Conservation (phyloP, 2,329 filamentous ascomycete species). For the Meredithiella fracta region DNA sequence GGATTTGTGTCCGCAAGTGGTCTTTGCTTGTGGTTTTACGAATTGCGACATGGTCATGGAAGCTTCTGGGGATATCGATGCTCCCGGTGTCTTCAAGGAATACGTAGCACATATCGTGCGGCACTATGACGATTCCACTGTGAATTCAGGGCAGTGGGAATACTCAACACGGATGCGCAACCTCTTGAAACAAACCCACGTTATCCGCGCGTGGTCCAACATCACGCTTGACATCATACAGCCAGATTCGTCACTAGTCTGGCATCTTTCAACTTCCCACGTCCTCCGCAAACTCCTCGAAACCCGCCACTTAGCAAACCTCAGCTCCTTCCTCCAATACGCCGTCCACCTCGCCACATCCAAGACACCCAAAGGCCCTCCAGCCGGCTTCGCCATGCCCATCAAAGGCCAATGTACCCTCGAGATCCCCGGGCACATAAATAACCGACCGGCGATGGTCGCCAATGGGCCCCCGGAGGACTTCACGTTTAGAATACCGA, state of each 20-base stretch:
- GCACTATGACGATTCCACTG: conserved; percentile 29
- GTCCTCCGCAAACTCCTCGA: conserved; percentile 29
- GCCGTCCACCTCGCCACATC: conserved; percentile 24
- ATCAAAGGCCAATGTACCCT: conserved; percentile 23
- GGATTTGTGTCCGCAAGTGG: conserved; percentile 28
- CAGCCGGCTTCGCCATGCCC: conserved; percentile 22
- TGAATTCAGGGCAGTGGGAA: conserved; percentile 25
- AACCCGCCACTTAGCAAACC: conserved; percentile 27
- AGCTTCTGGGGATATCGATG: conserved; percentile 25
- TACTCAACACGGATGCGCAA: conserved; percentile 31
- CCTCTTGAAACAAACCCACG: conserved; percentile 25
- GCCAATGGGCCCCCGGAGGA: conserved; percentile 17
- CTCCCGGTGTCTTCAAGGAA: conserved; percentile 25
- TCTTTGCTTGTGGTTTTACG: conserved; percentile 33
- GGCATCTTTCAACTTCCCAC: conserved; percentile 27
- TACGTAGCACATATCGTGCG: conserved; percentile 31
- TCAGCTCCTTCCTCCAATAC: conserved; percentile 25
- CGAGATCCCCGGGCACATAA: conserved; percentile 23
- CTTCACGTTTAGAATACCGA: conserved; percentile 24
- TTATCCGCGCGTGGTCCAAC: conserved; percentile 24
- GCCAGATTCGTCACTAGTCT: conserved; percentile 20
- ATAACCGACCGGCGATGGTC: conserved; percentile 13
- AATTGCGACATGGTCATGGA: conserved; percentile 30
- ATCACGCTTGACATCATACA: conserved; percentile 11
- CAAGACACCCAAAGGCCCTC: conserved; percentile 16